Percentiles rank a stretch among this genome's conserved stretches.
Evolutionary conservation across 2,329 filamentous ascomycete species (phyloP).

Genomic region (Sphaerulina musiva): DNA sequence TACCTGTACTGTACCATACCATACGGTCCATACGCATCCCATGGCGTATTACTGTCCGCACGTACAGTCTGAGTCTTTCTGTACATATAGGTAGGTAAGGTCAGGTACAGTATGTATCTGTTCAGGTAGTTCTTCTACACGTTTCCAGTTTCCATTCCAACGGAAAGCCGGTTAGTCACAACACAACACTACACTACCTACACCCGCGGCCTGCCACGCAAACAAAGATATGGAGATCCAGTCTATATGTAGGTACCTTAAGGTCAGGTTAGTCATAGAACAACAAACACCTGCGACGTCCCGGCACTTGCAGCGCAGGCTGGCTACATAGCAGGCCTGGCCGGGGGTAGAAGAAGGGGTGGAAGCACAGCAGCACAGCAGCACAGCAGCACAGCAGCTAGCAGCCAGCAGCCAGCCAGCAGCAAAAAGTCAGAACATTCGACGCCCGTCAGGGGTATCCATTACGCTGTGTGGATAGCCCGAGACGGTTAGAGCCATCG

Average conservation of each 20-base stretch:
- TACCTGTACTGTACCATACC: too few relatives aligned
- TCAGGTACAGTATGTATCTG: too few relatives aligned
- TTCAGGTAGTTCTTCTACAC: not conserved
- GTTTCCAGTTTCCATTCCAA: slow-evolving; percentile 7
- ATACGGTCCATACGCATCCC: too few relatives aligned
- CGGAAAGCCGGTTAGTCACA: slow-evolving; percentile 2
- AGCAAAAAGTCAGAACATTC: slow-evolving; percentile 1
- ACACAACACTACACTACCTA: not conserved
- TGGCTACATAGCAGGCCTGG: too few relatives aligned
- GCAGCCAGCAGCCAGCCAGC: too few relatives aligned
- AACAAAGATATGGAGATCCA: not conserved
- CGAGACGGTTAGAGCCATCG: slow-evolving; percentile 8
- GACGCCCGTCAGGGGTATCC: slow-evolving; percentile 9
- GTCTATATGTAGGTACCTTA: too few relatives aligned
- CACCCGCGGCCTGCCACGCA: not conserved
- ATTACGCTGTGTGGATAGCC: slow-evolving; percentile 2
- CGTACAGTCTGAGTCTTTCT: too few relatives aligned
- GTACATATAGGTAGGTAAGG: too few relatives aligned
- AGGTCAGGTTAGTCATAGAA: not conserved
- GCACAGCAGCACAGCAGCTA: too few relatives aligned
- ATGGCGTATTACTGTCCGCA: too few relatives aligned
- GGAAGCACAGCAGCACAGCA: slow-evolving; percentile 8
- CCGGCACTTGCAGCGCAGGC: not conserved
- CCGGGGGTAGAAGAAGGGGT: not conserved
- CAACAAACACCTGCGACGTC: slow-evolving; percentile 1